Evolutionary conservation across 2,329 filamentous ascomycete genomes (phyloP), one percentile per base, ranked within the genome.

Genomic region (Shiraia sp.): DNA sequence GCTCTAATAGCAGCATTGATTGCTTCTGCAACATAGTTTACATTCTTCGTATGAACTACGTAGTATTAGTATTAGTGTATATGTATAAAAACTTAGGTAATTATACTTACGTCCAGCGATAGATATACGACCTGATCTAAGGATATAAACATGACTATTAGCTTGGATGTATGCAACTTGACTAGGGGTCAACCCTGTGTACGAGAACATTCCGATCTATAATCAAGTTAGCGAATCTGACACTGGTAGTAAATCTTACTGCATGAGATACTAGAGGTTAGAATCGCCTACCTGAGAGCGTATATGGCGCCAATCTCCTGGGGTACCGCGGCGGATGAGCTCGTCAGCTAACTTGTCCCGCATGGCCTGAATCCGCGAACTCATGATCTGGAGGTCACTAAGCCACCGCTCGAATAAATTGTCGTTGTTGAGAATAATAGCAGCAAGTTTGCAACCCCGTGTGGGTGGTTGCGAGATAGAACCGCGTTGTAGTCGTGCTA

Each of bases 161-260:
- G 22, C 33, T 24, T 36, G 33, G 12, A 36, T 26, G 23, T 36
- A 14, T 12, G 3, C 33, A 3, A 36, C 22, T 36, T 36, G 33
- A 7, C 27, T 24, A 5, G 33, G 22, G 7, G 33, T 26, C 19
- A 36, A 24, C 12, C 33, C 33, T 7, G 33, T 36, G 22, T 36
- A 36, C 22, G 33, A 36, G 14, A 36, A 36, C 33, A 36, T 36
- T 36, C 33, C 33, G 22, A 36, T 36, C 33, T 36, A 36, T n/a
- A n/a, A n/a, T n/a, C n/a, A n/a, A n/a, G n/a, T n/a, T n/a, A 36
- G 7, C 12, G n/a, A 14, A 12, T 19, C 9, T 26, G 14, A 28
- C 17, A 14, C 27, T n/a, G 27, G 23, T 16, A 14, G 25, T 9
- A 8, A 26, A 2, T 16, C 2, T 26, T n/a, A 16, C 9, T 16